phyloP scores from a whole-genome alignment of 2,329 filamentous ascomycete species.

The Tolypocladium sp. region DNA sequence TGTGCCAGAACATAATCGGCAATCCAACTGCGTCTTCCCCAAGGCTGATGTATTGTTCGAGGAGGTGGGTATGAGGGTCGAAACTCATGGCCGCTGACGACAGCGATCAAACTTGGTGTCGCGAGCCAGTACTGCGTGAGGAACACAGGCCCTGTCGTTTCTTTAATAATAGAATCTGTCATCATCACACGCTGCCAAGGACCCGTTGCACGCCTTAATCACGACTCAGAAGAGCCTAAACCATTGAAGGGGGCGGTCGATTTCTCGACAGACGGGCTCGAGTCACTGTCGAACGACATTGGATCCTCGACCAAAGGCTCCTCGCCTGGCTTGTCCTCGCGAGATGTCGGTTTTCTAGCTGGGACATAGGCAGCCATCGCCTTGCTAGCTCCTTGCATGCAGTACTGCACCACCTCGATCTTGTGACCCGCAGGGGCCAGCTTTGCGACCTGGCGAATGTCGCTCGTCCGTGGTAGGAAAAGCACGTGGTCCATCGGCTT shows the following conservation, averaged over 20 bases:
- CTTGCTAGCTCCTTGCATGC: slow-evolving; percentile 83
- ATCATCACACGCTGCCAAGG: background rate
- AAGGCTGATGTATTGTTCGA: background rate
- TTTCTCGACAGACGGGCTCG: background rate
- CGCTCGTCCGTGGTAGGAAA: slow-evolving; percentile 78
- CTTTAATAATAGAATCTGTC: background rate
- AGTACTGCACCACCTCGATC: slow-evolving; percentile 79
- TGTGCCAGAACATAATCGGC: background rate
- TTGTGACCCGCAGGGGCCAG: slow-evolving; percentile 42
- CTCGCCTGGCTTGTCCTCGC: background rate
- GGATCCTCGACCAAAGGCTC: background rate
- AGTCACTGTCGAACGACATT: background rate
- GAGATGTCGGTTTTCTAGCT: slow-evolving; percentile 4
- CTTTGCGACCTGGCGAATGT: slow-evolving; percentile 67
- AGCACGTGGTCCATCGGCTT: slow-evolving; percentile 54
- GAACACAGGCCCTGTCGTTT: too few species aligned
- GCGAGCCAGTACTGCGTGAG: background rate
- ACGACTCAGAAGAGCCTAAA: background rate
- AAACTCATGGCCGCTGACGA: too few species aligned
- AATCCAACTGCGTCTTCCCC: background rate
- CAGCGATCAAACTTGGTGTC: background rate
- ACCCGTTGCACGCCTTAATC: too few species aligned
- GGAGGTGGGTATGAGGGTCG: background rate
- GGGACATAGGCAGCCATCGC: slow-evolving; percentile 59
- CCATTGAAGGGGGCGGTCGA: background rate